A percentile compares a stretch with the other conserved stretches of the same genome.
These are phyloP conservation scores for Penicillium sp. DNA, from an alignment of 2,329 filamentous ascomycete genomes.

Conservation along the genomic window DNA sequence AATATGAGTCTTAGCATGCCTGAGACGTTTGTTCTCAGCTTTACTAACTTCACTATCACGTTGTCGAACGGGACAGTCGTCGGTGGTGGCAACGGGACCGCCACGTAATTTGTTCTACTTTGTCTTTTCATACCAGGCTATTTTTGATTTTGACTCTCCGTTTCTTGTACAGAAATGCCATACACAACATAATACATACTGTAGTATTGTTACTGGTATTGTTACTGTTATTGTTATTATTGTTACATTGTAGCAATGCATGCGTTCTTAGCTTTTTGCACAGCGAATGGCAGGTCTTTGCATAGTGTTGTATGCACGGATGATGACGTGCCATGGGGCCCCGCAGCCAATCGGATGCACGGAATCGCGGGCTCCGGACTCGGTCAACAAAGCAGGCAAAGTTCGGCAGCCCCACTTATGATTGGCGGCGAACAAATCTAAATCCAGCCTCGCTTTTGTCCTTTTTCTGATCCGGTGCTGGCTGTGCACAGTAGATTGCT, in stretches of 20 bases:
- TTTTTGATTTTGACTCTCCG: not conserved
- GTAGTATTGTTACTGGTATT: not conserved
- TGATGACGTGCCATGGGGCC: not conserved
- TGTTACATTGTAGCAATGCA: too few species aligned
- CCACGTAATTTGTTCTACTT: not conserved
- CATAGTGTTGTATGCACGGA: not conserved
- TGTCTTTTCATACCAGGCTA: not conserved
- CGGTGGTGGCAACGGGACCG: constrained; percentile 16
- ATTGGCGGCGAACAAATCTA: not conserved
- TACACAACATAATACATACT: not conserved
- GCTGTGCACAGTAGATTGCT: too few species aligned
- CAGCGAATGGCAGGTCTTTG: too few species aligned
- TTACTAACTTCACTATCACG: constrained; percentile 33
- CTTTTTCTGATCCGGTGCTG: not conserved
- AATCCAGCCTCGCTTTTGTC: not conserved
- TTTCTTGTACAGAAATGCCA: not conserved
- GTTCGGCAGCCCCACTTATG: not conserved
- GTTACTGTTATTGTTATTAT: not conserved
- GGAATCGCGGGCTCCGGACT: not conserved
- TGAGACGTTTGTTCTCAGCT: constrained; percentile 31
- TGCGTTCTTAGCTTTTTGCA: too few species aligned
- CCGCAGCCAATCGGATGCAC: constrained; percentile 12
- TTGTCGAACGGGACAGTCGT: constrained; percentile 27
- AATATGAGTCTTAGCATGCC: constrained; percentile 21
- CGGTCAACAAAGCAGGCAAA: not conserved